A percentile compares a stretch with the other conserved stretches of the same genome.
Evolutionary conservation across 2,329 filamentous ascomycete species (phyloP).

Genomic region (Trichoderma polysporum): DNA sequence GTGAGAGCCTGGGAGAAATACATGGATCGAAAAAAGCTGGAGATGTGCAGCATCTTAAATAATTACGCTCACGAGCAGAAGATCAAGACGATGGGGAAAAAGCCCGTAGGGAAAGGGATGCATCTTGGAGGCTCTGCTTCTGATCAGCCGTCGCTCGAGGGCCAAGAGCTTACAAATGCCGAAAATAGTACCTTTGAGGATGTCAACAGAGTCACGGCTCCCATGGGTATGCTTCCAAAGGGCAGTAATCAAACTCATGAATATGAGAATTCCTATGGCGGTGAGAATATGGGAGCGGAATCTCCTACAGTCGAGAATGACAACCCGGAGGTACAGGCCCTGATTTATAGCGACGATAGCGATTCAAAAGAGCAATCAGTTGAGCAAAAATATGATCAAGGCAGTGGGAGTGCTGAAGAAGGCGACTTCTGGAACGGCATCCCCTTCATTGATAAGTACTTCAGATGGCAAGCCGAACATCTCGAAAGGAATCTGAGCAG

Average conservation of each 20-base stretch:
- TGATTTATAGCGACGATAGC: too few species aligned
- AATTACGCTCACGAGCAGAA: neutral
- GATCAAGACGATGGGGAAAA: too few species aligned
- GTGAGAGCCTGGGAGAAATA: constrained; percentile 18
- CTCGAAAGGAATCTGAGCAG: constrained; percentile 4
- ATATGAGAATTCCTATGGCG: too few species aligned
- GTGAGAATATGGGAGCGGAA: neutral
- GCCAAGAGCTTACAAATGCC: neutral
- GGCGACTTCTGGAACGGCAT: too few species aligned
- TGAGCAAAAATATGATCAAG: neutral
- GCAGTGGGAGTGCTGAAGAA: too few species aligned
- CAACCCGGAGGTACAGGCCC: too few species aligned
- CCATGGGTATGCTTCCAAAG: neutral
- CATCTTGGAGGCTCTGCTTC: too few species aligned
- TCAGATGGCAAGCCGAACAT: neutral
- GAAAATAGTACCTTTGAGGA: neutral
- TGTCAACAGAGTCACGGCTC: neutral
- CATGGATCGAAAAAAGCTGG: constrained; percentile 15
- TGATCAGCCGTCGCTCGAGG: neutral
- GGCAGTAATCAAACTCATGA: neutral
- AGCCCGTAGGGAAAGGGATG: too few species aligned
- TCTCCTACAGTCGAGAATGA: too few species aligned
- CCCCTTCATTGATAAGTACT: too few species aligned
- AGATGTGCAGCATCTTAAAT: constrained; percentile 10
- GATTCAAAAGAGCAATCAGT: neutral